These are phyloP conservation scores for Hanseniaspora vineae DNA, from an alignment of 805 yeast species.

Conservation along the genomic window DNA sequence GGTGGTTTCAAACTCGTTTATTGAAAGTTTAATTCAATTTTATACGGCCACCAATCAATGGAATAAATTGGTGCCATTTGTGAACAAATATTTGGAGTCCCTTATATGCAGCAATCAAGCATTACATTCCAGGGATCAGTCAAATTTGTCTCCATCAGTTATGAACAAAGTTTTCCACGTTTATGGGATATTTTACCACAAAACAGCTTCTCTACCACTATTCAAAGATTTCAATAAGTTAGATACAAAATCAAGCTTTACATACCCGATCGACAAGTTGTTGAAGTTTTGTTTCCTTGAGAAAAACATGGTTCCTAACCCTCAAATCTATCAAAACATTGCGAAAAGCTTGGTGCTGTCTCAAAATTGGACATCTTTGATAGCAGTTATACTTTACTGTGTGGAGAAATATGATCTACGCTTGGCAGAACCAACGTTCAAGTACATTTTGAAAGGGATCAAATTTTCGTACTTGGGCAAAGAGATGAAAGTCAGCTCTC, in stretches of 20 bases:
- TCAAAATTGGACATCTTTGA: conserved; percentile 16
- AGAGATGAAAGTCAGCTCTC: conserved; percentile 3
- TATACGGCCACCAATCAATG: neutral
- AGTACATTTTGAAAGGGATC: conserved; percentile 13
- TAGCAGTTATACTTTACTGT: conserved; percentile 12
- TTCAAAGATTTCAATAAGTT: neutral
- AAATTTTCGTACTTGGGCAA: conserved; percentile 10
- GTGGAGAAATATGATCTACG: conserved; percentile 9
- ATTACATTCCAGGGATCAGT: too few species aligned
- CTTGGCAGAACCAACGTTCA: conserved; percentile 3
- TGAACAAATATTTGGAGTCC: neutral
- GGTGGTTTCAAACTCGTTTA: neutral
- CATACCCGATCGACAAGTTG: conserved; percentile 6
- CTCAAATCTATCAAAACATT: conserved; percentile 9
- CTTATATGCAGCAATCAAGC: neutral
- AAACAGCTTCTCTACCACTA: neutral
- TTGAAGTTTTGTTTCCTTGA: conserved; percentile 10
- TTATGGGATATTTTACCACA: neutral
- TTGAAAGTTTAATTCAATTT: neutral
- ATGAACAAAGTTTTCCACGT: neutral
- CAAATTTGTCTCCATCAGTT: too few species aligned
- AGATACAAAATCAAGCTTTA: conserved; percentile 7
- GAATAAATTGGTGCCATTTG: neutral
- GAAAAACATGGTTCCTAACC: conserved; percentile 15
- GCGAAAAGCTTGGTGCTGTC: conserved; percentile 11